phyloP scores from a whole-genome alignment of 352 stramenopile species.

The Pythium volutum region DNA sequence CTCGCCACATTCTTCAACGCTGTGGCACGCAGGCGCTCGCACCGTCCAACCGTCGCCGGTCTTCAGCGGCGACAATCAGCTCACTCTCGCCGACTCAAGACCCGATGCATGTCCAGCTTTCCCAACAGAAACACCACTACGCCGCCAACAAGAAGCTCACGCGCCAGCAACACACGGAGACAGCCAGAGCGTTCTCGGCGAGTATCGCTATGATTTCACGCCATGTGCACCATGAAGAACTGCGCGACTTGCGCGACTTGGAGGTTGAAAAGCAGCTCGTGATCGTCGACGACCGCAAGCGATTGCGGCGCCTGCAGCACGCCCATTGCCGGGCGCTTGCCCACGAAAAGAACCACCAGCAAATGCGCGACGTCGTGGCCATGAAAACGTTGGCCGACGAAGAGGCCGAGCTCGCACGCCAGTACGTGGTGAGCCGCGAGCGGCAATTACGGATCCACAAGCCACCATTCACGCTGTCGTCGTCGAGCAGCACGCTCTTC shows the following conservation, averaged over 20 bases:
- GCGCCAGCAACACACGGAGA: slow-evolving; percentile 42
- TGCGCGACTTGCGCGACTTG: slow-evolving; percentile 42
- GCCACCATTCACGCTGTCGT: slow-evolving; percentile 48
- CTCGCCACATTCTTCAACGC: slow-evolving; percentile 29
- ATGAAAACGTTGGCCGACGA: slow-evolving; percentile 62
- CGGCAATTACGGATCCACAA: slow-evolving; percentile 49
- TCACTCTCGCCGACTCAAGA: slow-evolving; percentile 19
- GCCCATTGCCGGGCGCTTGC: slow-evolving; percentile 52
- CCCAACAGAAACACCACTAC: slow-evolving; percentile 20
- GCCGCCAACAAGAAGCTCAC: slow-evolving; percentile 26
- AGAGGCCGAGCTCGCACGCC: slow-evolving; percentile 39
- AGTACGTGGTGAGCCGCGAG: slow-evolving; percentile 43
- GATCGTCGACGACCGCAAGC: slow-evolving; percentile 43
- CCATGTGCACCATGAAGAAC: slow-evolving; percentile 67
- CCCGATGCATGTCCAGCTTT: background rate
- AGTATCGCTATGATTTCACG: slow-evolving; percentile 78
- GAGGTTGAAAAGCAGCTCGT: slow-evolving; percentile 40
- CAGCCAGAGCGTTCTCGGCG: slow-evolving; percentile 53
- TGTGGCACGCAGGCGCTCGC: slow-evolving; percentile 30
- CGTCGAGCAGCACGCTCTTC: slow-evolving; percentile 71
- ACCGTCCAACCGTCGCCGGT: slow-evolving; percentile 41
- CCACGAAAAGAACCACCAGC: slow-evolving; percentile 37
- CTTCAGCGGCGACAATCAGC: slow-evolving; percentile 26
- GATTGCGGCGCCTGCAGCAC: slow-evolving; percentile 44
- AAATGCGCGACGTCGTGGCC: slow-evolving; percentile 43